Base-by-base conservation (phyloP, 1,139 yeast genomes). In the Scheffersomyces cryptocercus region DNA sequence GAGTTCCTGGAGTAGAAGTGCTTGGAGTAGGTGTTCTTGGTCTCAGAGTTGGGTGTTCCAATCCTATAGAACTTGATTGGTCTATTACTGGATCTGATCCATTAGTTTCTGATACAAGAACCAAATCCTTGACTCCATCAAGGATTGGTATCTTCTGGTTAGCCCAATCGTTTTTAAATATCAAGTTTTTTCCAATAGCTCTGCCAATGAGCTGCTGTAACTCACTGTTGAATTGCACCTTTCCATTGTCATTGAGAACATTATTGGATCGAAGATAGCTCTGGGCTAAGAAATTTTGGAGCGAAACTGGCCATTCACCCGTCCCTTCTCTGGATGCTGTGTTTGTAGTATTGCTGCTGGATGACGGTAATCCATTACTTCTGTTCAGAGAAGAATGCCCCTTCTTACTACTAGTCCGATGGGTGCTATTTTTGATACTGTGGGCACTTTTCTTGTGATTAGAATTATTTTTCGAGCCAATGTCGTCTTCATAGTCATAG, bases 81-180 rank as follows among this genome's bases (percentile, higher is more conserved):
- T 16, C 6, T 16, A 16, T 16, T 6, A 20, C 26, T 8, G n/a
- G n/a, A 15, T 14, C 35, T 14, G 35, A 9, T 15, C n/a, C 35
- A 4, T 20, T 20, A 8, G 26, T 20, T 14, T 31, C 24, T 8
- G 35, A 31, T 14, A 31, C 35, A 10, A 31, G 35, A 7, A 8
- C 5, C 14, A 31, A 8, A 12, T 31, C 35, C n/a, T 10, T 52
- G 4, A 47, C 43, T 34, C 56, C 58, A 40, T 65, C 70, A 33
- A 84, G 56, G 1, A 81, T 59, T 0, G 93, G 91, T 1, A 86
- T 52, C 28, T 65, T 65, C 59, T 82, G 86, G 8, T 48, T 54
- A 8, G 57, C 59, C 95, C 95, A 87, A 53, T 85, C 79, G 49
- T 82, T 84, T 1, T 63, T 55, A 70, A 78, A 73, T 3, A 85